Percentiles rank a stretch among this genome's conserved stretches.
Conservation (phyloP, 345 rosid species). For the Aquilaria yunnanensis region DNA sequence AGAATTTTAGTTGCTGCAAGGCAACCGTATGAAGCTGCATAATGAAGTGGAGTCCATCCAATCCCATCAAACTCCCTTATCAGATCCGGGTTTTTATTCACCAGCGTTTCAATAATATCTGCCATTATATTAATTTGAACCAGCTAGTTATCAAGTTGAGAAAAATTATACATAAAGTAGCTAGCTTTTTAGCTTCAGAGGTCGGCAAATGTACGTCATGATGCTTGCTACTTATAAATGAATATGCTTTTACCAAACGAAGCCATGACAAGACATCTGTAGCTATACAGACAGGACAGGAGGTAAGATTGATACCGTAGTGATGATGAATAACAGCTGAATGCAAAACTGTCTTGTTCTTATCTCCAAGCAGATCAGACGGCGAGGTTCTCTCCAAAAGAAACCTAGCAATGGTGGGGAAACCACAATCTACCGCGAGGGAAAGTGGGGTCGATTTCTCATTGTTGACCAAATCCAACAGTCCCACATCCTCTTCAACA, state of each 20-base stretch:
- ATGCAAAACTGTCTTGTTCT: constrained; percentile 17
- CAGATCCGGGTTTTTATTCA: constrained; percentile 11
- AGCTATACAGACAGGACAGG: too few species aligned
- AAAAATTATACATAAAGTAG: not conserved
- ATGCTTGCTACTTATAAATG: not conserved
- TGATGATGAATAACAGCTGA: constrained; percentile 13
- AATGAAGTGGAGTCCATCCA: constrained; percentile 29
- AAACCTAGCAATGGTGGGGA: not conserved
- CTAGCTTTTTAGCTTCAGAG: not conserved
- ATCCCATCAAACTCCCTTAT: constrained; percentile 11
- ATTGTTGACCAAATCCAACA: not conserved
- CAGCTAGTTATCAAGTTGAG: not conserved
- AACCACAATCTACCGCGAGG: constrained; percentile 19
- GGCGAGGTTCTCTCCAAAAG: constrained; percentile 10
- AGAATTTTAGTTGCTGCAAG: constrained; percentile 7
- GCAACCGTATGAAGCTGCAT: constrained; percentile 21
- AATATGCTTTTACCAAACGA: not conserved
- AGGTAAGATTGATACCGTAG: not conserved
- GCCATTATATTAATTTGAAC: not conserved
- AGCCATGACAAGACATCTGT: constrained; percentile 5
- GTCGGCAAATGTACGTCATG: not conserved
- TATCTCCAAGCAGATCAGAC: constrained; percentile 12
- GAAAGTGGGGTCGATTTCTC: constrained; percentile 18
- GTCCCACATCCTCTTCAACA: constrained; percentile 10
- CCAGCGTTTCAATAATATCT: constrained; percentile 16